Conservation (phyloP, 2,329 filamentous ascomycete genomes). For the Stagonosporopsis vannaccii region DNA sequence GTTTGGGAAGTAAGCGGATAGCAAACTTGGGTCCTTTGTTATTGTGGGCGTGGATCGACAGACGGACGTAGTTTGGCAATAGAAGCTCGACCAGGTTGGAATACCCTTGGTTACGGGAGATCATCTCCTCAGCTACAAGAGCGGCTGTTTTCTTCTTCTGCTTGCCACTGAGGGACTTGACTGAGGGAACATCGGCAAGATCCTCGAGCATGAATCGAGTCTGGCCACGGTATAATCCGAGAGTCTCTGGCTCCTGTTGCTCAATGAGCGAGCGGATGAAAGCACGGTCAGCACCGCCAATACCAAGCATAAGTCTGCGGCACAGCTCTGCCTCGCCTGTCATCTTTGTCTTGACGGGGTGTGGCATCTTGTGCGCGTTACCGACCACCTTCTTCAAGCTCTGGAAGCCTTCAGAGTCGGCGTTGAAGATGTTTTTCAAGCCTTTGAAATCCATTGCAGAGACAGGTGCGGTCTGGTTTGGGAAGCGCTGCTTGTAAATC, state of each 20-base stretch:
- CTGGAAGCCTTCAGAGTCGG: constrained; percentile 34
- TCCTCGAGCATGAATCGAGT: constrained; percentile 51
- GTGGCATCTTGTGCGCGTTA: constrained; percentile 33
- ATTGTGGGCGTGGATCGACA: constrained; percentile 58
- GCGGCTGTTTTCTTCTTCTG: constrained; percentile 48
- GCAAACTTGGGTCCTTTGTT: constrained; percentile 55
- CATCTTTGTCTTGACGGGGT: constrained; percentile 40
- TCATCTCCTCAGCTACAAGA: constrained; percentile 49
- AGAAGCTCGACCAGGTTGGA: constrained; percentile 58
- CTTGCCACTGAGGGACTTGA: constrained; percentile 36
- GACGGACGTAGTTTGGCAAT: constrained; percentile 56
- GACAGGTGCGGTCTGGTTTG: constrained; percentile 23
- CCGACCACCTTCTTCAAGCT: constrained; percentile 30
- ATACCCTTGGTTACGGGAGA: constrained; percentile 56
- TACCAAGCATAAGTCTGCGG: constrained; percentile 39
- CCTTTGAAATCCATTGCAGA: constrained; percentile 41
- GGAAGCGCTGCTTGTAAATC: constrained; percentile 46
- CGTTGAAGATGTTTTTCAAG: constrained; percentile 39
- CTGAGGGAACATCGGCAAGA: constrained; percentile 33
- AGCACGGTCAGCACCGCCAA: constrained; percentile 34
- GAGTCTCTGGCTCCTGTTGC: constrained; percentile 35
- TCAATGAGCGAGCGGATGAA: constrained; percentile 40
- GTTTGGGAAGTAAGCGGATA: constrained; percentile 49
- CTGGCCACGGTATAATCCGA: constrained; percentile 47
- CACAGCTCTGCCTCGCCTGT: constrained; percentile 40